Evolutionary conservation across 192 early-diverging fungal species (phyloP).

Genomic region (Kickxella alabastrina): DNA sequence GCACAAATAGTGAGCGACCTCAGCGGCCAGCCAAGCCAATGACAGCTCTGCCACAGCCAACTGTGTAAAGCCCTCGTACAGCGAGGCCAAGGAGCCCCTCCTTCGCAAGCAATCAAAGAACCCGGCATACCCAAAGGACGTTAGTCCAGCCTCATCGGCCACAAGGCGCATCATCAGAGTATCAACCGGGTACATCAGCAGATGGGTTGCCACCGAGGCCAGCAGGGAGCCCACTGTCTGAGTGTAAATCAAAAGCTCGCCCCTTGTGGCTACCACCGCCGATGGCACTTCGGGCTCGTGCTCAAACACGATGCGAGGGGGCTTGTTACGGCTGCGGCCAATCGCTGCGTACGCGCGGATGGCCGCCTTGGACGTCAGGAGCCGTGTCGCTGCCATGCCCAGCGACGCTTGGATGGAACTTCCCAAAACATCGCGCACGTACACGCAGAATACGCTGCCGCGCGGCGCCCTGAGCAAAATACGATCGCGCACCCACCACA

Average conservation of each 20-base stretch:
- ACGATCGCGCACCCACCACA: slow-evolving; percentile 16
- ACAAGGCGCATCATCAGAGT: slow-evolving; percentile 25
- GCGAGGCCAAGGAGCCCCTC: neutral
- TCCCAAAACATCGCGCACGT: slow-evolving; percentile 24
- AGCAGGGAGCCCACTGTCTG: slow-evolving; percentile 7
- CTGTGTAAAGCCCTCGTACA: slow-evolving; percentile 20
- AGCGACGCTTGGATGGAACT: slow-evolving; percentile 5
- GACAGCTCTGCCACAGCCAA: slow-evolving; percentile 20
- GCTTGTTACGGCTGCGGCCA: neutral
- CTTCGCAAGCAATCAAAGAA: slow-evolving; percentile 25
- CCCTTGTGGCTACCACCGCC: neutral
- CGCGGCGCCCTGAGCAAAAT: slow-evolving; percentile 10
- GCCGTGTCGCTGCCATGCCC: neutral
- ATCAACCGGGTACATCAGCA: slow-evolving; percentile 30
- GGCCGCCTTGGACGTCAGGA: slow-evolving; percentile 6
- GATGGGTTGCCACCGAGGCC: neutral
- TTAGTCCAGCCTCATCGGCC: slow-evolving; percentile 42
- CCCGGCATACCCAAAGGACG: slow-evolving; percentile 14
- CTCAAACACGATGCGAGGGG: neutral
- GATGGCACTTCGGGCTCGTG: neutral
- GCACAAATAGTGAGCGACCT: slow-evolving; percentile 29
- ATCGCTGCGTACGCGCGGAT: slow-evolving; percentile 3
- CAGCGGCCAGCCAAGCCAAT: slow-evolving; percentile 21
- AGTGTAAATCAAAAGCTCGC: slow-evolving; percentile 19
- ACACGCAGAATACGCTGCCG: slow-evolving; percentile 22